A percentile compares a stretch with the other conserved stretches of the same genome.
phyloP scores from a whole-genome alignment of 441 rosid species.

The Populus hybrid region DNA sequence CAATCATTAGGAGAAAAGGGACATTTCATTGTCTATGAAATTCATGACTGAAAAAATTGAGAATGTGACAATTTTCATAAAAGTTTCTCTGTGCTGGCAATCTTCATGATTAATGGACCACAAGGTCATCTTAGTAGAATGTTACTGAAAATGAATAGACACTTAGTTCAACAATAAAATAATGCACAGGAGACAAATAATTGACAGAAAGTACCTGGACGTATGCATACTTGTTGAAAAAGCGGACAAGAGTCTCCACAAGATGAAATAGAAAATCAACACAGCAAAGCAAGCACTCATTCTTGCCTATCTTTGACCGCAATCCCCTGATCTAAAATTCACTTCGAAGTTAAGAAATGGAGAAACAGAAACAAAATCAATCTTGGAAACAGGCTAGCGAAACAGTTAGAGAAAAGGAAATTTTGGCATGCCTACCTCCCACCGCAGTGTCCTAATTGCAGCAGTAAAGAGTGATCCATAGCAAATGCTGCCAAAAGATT shows the following conservation, averaged over 20 bases:
- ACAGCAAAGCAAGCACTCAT: slow-evolving; percentile 93
- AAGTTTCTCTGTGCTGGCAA: neutral
- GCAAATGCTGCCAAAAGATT: slow-evolving; percentile 94
- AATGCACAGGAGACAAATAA: neutral
- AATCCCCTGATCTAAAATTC: slow-evolving; percentile 76
- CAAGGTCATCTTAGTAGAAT: neutral
- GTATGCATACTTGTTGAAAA: slow-evolving; percentile 91
- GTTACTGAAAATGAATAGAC: neutral
- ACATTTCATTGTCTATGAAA: neutral
- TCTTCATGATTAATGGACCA: neutral
- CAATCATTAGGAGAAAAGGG: neutral
- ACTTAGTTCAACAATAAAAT: neutral
- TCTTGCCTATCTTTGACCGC: slow-evolving; percentile 92
- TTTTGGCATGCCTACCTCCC: slow-evolving; percentile 62
- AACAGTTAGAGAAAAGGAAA: slow-evolving; percentile 11
- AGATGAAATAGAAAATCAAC: slow-evolving; percentile 87
- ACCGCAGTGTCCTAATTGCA: slow-evolving; percentile 87
- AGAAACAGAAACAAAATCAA: slow-evolving; percentile 2
- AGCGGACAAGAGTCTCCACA: slow-evolving; percentile 96
- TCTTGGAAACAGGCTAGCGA: neutral
- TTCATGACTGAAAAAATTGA: neutral
- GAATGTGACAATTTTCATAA: neutral
- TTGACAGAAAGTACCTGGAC: slow-evolving; percentile 62
- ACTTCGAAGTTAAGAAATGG: slow-evolving; percentile 16
- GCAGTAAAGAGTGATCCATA: slow-evolving; percentile 97